A percentile compares a stretch with the other conserved stretches of the same genome.
Conservation (phyloP, 2,329 filamentous ascomycete species). For the Ophiostoma montium region DNA sequence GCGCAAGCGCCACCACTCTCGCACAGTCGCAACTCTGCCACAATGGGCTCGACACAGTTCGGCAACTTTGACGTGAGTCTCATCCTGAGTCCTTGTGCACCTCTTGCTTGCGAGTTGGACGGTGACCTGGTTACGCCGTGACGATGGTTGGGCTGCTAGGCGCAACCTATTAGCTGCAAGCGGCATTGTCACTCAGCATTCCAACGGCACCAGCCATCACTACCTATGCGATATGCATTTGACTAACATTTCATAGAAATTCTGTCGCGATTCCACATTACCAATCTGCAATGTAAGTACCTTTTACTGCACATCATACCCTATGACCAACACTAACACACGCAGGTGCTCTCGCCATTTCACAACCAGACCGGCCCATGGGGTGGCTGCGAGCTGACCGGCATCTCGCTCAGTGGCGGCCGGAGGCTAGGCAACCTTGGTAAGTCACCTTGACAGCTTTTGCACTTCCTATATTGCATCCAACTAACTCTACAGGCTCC, state of each 20-base stretch:
- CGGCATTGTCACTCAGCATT: background rate
- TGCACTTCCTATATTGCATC: conserved; percentile 8
- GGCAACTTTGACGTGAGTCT: conserved; percentile 43
- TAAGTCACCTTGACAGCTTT: conserved; percentile 19
- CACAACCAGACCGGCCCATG: conserved; percentile 45
- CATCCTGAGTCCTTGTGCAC: background rate
- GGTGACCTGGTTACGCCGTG: background rate
- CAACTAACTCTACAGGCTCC: conserved; percentile 43
- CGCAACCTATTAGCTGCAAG: background rate
- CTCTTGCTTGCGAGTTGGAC: background rate
- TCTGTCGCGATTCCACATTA: conserved; percentile 72
- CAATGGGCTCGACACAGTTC: conserved; percentile 48
- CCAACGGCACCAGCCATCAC: background rate
- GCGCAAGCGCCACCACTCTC: background rate
- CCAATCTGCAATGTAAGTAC: conserved; percentile 67
- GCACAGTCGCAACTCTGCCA: conserved; percentile 9
- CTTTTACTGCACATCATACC: background rate
- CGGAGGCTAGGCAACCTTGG: conserved; percentile 69
- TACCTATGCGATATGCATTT: background rate
- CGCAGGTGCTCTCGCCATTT: conserved; percentile 48
- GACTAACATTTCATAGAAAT: conserved; percentile 38
- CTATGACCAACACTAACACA: conserved; percentile 1
- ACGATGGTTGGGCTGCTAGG: background rate
- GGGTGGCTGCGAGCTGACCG: conserved; percentile 60
- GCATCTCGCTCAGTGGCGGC: conserved; percentile 55